Percentiles rank a stretch among this genome's conserved stretches.
Conservation (phyloP, 2,329 filamentous ascomycete genomes). For the Botrytis fabae region DNA sequence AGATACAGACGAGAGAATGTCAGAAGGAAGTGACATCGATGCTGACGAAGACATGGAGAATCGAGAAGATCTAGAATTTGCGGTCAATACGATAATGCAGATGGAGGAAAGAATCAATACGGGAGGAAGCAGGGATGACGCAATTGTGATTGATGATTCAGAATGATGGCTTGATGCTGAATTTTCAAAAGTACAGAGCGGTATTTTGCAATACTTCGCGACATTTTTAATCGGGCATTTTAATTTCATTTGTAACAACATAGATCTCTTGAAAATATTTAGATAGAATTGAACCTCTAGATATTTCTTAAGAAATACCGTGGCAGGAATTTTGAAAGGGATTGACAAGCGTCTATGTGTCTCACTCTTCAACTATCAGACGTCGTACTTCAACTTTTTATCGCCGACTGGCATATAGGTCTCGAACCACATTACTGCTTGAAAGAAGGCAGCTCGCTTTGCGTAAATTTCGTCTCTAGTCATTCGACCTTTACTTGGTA, state of each 20-base stretch:
- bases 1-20: neutral
- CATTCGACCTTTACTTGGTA: neutral
- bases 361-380: neutral
- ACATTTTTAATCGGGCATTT: neutral
- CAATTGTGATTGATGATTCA: constrained; percentile 7
- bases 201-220: neutral
- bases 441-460: constrained; percentile 5
- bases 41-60: neutral
- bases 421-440: constrained; percentile 4
- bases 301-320: neutral
- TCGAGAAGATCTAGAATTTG: neutral
- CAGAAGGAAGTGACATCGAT: neutral
- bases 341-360: neutral
- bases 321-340: neutral
- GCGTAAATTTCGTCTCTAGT: neutral
- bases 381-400: neutral
- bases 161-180: neutral
- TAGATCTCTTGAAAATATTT: neutral
- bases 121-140: neutral
- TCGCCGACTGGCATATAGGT: neutral
- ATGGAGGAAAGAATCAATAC: no score
- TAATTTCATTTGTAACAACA: neutral
- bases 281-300: neutral
- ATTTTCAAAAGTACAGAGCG: neutral
- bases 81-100: neutral